Conservation (phyloP, 1,139 yeast species). For the Blastobotrys proliferans region DNA sequence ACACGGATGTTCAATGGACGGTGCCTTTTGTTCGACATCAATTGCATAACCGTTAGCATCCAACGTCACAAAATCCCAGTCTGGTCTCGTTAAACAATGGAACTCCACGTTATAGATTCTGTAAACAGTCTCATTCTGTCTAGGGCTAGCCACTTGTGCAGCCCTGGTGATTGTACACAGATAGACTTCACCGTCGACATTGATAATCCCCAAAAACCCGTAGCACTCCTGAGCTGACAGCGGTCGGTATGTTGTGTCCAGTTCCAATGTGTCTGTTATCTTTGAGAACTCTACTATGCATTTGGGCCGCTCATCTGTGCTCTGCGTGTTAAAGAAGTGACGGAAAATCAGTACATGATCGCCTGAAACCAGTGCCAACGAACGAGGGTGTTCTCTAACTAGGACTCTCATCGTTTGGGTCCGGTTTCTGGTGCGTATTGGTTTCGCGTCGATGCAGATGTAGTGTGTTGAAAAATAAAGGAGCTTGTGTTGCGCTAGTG, state of each 20-base stretch:
- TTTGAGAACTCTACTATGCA: slow-evolving; percentile 40
- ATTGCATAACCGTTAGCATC: slow-evolving; percentile 63
- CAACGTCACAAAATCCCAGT: slow-evolving; percentile 76
- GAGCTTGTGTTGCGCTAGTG: too few relatives aligned
- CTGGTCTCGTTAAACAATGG: slow-evolving; percentile 61
- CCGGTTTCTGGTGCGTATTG: too few relatives aligned
- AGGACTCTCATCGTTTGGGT: slow-evolving; percentile 34
- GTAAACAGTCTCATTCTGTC: slow-evolving; percentile 73
- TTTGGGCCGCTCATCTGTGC: slow-evolving; percentile 20
- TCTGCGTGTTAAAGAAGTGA: slow-evolving; percentile 25
- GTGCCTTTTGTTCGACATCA: slow-evolving; percentile 27
- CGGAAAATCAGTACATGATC: slow-evolving; percentile 34
- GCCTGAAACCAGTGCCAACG: slow-evolving; percentile 35
- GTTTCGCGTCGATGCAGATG: too few relatives aligned
- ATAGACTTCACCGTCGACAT: slow-evolving; percentile 61
- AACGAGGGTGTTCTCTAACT: slow-evolving; percentile 34
- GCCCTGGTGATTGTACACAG: slow-evolving; percentile 77
- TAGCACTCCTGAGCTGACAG: slow-evolving; percentile 56
- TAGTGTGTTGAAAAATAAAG: too few relatives aligned
- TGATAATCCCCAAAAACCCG: slow-evolving; percentile 85
- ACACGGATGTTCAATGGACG: slow-evolving; percentile 73
- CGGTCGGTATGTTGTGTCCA: slow-evolving; percentile 32
- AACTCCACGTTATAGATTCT: slow-evolving; percentile 83
- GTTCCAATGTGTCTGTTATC: slow-evolving; percentile 19
- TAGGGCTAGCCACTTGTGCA: slow-evolving; percentile 77